phyloP scores from a whole-genome alignment of 1,284 basidiomycete species.

The Sparassis latifolia region DNA sequence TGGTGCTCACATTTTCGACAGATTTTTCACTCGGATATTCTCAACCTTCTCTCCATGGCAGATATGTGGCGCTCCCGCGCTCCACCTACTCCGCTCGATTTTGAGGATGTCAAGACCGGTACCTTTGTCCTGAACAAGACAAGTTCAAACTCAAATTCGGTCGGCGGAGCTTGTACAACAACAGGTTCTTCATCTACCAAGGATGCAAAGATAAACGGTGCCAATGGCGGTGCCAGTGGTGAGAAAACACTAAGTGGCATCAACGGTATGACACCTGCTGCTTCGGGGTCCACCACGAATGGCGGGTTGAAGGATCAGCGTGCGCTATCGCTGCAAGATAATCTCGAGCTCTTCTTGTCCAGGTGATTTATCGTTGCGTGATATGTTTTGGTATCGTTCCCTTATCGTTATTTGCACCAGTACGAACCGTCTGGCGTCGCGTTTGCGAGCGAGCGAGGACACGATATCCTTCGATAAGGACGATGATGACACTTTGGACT shows the following conservation, averaged over 20 bases:
- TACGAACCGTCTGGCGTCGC: slow-evolving; percentile 70
- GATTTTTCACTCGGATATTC: slow-evolving; percentile 88
- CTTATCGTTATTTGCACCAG: slow-evolving; percentile 31
- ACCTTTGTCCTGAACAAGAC: slow-evolving; percentile 42
- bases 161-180: too few species aligned
- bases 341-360: slow-evolving; percentile 73
- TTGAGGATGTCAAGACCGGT: slow-evolving; percentile 60
- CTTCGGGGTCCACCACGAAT: slow-evolving; percentile 10
- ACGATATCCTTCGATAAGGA: slow-evolving; percentile 96
- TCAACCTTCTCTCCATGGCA: slow-evolving; percentile 87
- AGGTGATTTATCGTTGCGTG: slow-evolving; percentile 43
- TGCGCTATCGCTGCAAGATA: slow-evolving; percentile 71
- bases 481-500: slow-evolving; percentile 94
- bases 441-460: slow-evolving; percentile 68
- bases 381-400: neutral
- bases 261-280: neutral
- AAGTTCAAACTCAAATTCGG: neutral
- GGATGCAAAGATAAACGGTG: slow-evolving; percentile 11
- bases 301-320: slow-evolving; percentile 76
- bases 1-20: slow-evolving; percentile 25
- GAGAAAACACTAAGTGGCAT: slow-evolving; percentile 17
- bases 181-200: neutral
- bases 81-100: slow-evolving; percentile 81
- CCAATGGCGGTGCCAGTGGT: slow-evolving; percentile 23
- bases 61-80: slow-evolving; percentile 95